phyloP scores from a whole-genome alignment of 768 basidiomycete genomes.

The Amanita rubescens region DNA sequence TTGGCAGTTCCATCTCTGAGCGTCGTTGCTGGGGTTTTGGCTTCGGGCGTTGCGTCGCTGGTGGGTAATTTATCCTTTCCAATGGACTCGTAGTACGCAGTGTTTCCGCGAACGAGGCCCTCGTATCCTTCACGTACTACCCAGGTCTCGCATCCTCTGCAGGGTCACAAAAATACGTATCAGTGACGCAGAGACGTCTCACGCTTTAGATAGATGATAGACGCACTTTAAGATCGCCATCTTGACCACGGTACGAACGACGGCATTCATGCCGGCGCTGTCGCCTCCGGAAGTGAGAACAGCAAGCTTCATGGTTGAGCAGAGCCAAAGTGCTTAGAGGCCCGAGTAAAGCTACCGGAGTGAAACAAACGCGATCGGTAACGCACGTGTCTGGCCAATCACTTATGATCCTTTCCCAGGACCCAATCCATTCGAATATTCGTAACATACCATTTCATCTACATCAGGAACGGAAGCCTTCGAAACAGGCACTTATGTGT shows the following conservation, averaged over 20 bases:
- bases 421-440: constrained; percentile 11
- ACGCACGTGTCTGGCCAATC: no score
- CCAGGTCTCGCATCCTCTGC: constrained; percentile 91
- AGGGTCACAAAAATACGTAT: neutral
- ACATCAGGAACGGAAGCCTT: constrained; percentile 12
- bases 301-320: constrained; percentile 70
- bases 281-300: constrained; percentile 96
- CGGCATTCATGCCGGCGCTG: constrained; percentile 96
- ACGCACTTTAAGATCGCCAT: constrained; percentile 83
- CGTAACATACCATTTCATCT: constrained; percentile 7
- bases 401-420: no score
- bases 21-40: neutral
- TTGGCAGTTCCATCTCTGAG: neutral
- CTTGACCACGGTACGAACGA: constrained; percentile 90
- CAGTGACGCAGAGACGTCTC: neutral
- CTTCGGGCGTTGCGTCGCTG: no score
- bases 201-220: neutral
- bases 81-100: constrained; percentile 21
- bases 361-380: no score
- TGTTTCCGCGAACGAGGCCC: constrained; percentile 92
- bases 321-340: constrained; percentile 1
- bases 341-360: neutral
- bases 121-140: constrained; percentile 98
- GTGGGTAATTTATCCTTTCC: constrained; percentile 10
- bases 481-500: constrained; percentile 5